Base-by-base conservation (phyloP, 495 filamentous ascomycete genomes). In the Viridothelium virens region DNA sequence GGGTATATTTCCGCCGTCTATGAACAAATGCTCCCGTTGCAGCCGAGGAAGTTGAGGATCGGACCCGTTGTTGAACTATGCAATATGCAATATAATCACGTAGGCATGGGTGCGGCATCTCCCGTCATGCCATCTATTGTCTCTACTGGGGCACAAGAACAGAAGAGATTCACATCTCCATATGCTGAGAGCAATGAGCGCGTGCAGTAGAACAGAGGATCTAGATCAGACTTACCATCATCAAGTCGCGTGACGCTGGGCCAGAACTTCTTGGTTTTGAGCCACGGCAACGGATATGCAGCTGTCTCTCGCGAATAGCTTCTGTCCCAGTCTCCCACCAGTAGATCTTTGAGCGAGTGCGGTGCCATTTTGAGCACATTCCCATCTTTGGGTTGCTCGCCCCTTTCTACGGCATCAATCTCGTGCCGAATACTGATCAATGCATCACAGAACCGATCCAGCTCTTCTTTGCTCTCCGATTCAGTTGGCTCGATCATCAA, bases 401-500 rank as follows among this genome's bases (percentile, higher is more conserved):
- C 92, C 68, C 86, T 84, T 78, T 97, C 94, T 48, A 98, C 80
- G 41, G 87, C 89, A 44, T 83, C 81, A 69, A 98, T 97, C 78
- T 98, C 94, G 56, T 82, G 74, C 41, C 95, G 86, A 74, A 98
- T 97, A 65, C 84, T 85, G 70, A 98, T 91, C 36, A 98, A 81
- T 2, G 95, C 91, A 67, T 97, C 88, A 68, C 91, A 91, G 81
- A 97, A 98, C 5, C 94, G 87, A 77, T 97, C 95, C 1, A 98
- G 84, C 79, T 98, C 94, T 68, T 89, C 89, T 75, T 95, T 89
- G 76, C 85, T 90, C 79, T 98, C 94, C 18, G 87, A 91, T 79
- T 98, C 94, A 0, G 94, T 98, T 39, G 94, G 94, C 81, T 98
- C 94, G 70, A 98, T 96, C 94, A 98, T 98, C 25, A 98, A 85